Base-by-base conservation (phyloP, 2,329 filamentous ascomycete genomes). In the Leptosphaerulina australis region DNA sequence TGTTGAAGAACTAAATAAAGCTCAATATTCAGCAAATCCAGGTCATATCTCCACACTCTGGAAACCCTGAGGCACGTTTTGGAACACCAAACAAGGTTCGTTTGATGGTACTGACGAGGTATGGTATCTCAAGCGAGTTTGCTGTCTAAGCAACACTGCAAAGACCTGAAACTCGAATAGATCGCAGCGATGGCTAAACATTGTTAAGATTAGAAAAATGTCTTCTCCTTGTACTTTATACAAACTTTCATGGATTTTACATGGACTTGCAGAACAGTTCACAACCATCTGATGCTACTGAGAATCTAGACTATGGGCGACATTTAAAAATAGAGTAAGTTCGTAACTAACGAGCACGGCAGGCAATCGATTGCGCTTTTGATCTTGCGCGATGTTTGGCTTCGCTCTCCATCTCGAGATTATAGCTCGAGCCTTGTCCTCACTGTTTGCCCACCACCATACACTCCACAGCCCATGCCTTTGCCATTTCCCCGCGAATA, bases 371-470 rank as follows among this genome's bases (percentile, higher is more conserved):
- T 10, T 24, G 10, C 5, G 8, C 11, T n/a, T 15, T 11, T 20
- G 25, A 8, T 30, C 6, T 37, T 7, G 34, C 25, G 3, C 7
- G 14, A 14, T 8, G 4, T 20, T 15, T 8, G 26, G 26, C 26
- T 25, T n/a, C 22, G 25, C 18, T 33, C 51, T 58, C 61, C 62
- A 61, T 36, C 62, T 60, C 41, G 60, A 51, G 46, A 66, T 57
- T 44, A 59, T 61, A 15, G 50, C 52, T 18, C 53, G 55, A 12
- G 59, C 62, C 38, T 66, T 63, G 5, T 62, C 61, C 21, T 62
- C 62, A 22, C 58, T 56, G 6, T 56, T 55, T 8, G 61, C 63
- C 64, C 62, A 68, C 62, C 61, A 66, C 64, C 56, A 67, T 10
- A 66, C 41, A 33, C 24, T 44, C 64, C 61, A 65, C 47, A 55